These are phyloP conservation scores for Mallotus japonicus DNA, from an alignment of 441 rosid species.

Conservation along the genomic window DNA sequence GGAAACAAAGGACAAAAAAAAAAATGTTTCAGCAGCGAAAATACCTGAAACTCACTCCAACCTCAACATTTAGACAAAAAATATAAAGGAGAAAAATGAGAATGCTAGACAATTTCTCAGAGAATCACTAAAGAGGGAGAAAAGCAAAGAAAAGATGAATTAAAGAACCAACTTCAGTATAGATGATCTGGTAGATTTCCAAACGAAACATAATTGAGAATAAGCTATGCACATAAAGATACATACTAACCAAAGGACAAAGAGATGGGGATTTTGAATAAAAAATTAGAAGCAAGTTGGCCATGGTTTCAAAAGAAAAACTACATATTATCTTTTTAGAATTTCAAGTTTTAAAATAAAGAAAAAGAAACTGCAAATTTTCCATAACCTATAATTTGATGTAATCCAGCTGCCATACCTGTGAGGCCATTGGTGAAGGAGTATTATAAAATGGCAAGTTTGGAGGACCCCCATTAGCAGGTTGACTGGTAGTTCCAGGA, in stretches of 20 bases:
- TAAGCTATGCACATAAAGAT: not conserved
- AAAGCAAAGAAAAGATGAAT: not conserved
- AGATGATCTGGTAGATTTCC: not conserved
- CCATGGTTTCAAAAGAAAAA: not conserved
- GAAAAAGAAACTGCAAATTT: not conserved
- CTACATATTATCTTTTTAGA: not conserved
- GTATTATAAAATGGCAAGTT: conserved; percentile 72
- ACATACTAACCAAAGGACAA: not conserved
- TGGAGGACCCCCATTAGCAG: conserved; percentile 61
- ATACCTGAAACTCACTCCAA: not conserved
- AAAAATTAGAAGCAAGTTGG: conserved; percentile 4
- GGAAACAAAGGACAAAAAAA: not conserved
- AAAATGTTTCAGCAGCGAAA: not conserved
- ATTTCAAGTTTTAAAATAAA: not conserved
- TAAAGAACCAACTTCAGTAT: not conserved
- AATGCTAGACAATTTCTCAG: not conserved
- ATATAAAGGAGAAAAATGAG: not conserved
- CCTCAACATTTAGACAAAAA: not conserved
- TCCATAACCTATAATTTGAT: not conserved
- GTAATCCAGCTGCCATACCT: conserved; percentile 40
- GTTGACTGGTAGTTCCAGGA: conserved; percentile 55
- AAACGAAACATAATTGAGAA: not conserved
- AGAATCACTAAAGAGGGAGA: not conserved
- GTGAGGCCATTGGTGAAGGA: conserved; percentile 81
- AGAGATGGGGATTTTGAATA: not conserved